A percentile compares a stretch with the other conserved stretches of the same genome.
These are phyloP conservation scores for Aureobasidium lini DNA, from an alignment of 2,329 filamentous ascomycete genomes.

Conservation along the genomic window DNA sequence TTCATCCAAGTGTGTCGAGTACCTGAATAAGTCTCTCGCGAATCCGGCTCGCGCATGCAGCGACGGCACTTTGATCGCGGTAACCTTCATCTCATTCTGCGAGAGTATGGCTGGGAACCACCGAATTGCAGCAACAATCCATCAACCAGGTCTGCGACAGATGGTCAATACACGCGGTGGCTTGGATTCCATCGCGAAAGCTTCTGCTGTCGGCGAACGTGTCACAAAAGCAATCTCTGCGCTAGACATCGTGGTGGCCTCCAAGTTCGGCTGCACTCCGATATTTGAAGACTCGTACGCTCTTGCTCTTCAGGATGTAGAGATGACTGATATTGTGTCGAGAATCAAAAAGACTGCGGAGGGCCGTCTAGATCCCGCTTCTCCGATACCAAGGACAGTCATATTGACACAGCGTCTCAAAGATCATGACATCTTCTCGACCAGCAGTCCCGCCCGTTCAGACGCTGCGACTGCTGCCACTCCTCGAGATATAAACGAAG, in stretches of 20 bases:
- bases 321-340: conserved; percentile 2
- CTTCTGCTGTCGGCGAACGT: background rate
- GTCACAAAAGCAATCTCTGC: background rate
- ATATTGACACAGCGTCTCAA: background rate
- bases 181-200: background rate
- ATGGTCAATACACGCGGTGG: conserved; percentile 8
- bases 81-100: conserved; percentile 6
- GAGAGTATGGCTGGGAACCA: conserved; percentile 1
- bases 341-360: conserved; percentile 2
- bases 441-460: background rate
- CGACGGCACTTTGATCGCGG: background rate
- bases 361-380: background rate
- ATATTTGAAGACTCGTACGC: background rate
- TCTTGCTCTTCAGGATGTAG: background rate
- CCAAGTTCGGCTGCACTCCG: conserved; percentile 3
- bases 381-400: background rate
- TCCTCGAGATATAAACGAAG: background rate
- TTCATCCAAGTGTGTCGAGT: conserved; percentile 3
- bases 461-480: too few species aligned
- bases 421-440: conserved; percentile 2
- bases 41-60: conserved; percentile 3
- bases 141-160: background rate
- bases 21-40: background rate
- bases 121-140: background rate
- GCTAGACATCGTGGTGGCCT: conserved; percentile 1